phyloP scores from a whole-genome alignment of 225 moss, liverwort and hornwort species.

The Anthoceros angustus region DNA sequence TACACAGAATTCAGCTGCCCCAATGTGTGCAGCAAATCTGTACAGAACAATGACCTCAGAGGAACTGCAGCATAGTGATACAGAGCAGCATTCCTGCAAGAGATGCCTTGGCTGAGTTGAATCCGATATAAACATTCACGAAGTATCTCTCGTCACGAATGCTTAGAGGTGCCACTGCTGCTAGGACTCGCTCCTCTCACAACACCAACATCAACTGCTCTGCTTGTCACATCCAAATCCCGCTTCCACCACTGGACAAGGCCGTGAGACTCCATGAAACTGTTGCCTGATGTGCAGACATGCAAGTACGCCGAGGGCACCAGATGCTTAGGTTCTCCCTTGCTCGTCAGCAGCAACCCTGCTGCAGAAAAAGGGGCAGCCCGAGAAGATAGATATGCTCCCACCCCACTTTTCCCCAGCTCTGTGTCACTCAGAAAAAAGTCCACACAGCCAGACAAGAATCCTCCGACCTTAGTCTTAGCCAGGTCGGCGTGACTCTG shows the following conservation, averaged over 20 bases:
- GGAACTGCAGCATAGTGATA: too few relatives aligned
- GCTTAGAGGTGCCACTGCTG: too few relatives aligned
- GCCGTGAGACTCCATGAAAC: conserved; percentile 3
- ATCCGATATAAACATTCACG: too few relatives aligned
- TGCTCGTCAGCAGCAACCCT: conserved; percentile 14
- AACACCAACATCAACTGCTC: too few relatives aligned
- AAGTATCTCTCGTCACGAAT: too few relatives aligned
- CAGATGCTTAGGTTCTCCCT: conserved; percentile 23
- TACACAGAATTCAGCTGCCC: too few relatives aligned
- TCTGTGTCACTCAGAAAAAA: conserved; percentile 27
- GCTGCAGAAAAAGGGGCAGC: conserved; percentile 31
- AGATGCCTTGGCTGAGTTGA: too few relatives aligned
- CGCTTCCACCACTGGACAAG: conserved; percentile 4
- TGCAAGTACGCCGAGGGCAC: conserved; percentile 26
- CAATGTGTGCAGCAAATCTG: too few relatives aligned
- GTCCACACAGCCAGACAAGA: conserved; percentile 22
- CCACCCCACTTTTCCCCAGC: conserved; percentile 11
- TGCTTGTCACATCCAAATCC: neutral
- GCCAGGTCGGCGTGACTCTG: conserved; percentile 25
- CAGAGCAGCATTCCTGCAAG: too few relatives aligned
- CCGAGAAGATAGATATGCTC: conserved; percentile 18
- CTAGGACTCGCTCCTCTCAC: too few relatives aligned
- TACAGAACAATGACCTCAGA: too few relatives aligned
- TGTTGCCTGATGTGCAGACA: conserved; percentile 9
- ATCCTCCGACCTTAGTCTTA: neutral